phyloP scores from a whole-genome alignment of 2,329 filamentous ascomycete genomes.

The Geoglossum cookeanum region DNA sequence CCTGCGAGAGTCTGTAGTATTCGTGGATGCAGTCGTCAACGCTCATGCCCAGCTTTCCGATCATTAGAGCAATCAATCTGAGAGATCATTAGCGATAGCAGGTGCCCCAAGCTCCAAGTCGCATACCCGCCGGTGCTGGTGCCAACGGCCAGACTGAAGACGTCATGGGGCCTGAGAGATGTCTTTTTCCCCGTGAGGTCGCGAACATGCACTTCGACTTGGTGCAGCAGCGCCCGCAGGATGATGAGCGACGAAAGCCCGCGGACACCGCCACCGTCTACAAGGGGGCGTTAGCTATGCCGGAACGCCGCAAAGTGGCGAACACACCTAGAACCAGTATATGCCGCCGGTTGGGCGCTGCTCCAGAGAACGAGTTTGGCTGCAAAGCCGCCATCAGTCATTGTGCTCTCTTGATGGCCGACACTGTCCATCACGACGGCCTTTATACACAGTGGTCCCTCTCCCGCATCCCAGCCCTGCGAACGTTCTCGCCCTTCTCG shows the following conservation, averaged over 20 bases:
- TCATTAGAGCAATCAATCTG: slow-evolving; percentile 11
- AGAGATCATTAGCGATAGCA: neutral
- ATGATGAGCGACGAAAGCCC: neutral
- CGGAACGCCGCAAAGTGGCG: neutral
- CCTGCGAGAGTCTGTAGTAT: slow-evolving; percentile 6
- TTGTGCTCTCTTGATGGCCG: too few species aligned
- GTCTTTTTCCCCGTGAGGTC: neutral
- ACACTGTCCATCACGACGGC: too few species aligned
- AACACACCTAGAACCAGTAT: neutral
- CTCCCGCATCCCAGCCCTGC: too few species aligned
- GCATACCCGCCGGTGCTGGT: neutral
- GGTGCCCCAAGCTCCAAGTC: neutral
- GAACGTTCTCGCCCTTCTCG: too few species aligned
- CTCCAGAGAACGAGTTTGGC: neutral
- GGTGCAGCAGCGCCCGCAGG: neutral
- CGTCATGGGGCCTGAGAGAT: neutral
- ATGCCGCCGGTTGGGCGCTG: neutral
- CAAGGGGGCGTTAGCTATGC: neutral
- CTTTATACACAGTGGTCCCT: too few species aligned
- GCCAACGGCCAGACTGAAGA: neutral
- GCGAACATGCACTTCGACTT: neutral
- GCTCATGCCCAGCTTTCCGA: slow-evolving; percentile 9
- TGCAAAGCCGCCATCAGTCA: too few species aligned
- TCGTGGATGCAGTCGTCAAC: slow-evolving; percentile 8
- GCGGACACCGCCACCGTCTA: neutral